Base-by-base conservation (phyloP, 2,329 filamentous ascomycete genomes). In the Hypoxylon sp. region DNA sequence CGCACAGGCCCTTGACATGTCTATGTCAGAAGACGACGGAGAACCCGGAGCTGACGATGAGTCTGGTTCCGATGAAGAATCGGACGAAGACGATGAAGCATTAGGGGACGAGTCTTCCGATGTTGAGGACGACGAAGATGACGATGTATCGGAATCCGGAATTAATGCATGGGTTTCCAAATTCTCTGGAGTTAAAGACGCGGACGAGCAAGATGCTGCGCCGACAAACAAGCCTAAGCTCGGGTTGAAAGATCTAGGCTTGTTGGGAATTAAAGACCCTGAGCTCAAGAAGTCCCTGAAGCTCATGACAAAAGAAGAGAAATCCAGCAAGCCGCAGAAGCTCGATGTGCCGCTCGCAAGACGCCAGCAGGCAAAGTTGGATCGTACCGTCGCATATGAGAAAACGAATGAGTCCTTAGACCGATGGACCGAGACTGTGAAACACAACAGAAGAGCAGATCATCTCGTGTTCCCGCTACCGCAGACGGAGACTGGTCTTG, bases 341-440 rank as follows among this genome's bases (percentile, higher is more conserved):
- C 86, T 98, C 3, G 90, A 91, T 30, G 92, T 94, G 1, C 94
- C 95, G 13, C 85, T 98, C 4, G 89, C 93, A 1, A 94, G 92
- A 77, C 88, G 94, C 67, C 92, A 97, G 74, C 95, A 98, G 79
- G 94, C 94, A 76, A 89, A 90, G 53, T 81, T 98, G 14, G 91
- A 97, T 75, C 92, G 96, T 56, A 84, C 85, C 57, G 93, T 90
- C 23, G 96, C 96, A 2, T 97, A 94, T 74, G 89, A 94, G 36
- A 94, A 97, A 83, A 94, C 93, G 55, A 97, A 97, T 75, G 91
- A 98, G 79, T 95, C 94, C 0, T 84, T 99, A 25, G 90, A 93
- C 69, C 89, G 93, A 74, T 99, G 96, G 96, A 91, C 91, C 32
- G 95, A 98, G 67, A 98, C 96, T 0, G 94, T 99, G 75, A 97